Base-by-base conservation (phyloP, 202 grass and related monocot genomes). In the Dendrocalamus latiflorus region DNA sequence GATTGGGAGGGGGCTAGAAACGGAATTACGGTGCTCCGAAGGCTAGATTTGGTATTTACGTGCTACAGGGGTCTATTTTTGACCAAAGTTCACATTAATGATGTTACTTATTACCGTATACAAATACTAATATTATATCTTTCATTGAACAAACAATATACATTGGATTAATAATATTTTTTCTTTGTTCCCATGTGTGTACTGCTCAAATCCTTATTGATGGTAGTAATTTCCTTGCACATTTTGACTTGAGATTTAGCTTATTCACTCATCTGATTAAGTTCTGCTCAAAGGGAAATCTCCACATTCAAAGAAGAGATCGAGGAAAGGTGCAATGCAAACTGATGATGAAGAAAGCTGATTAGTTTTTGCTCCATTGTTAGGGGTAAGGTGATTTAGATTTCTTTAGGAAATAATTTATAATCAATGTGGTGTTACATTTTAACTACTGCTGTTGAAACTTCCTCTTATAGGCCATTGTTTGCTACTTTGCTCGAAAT, bases 331-430 rank as follows among this genome's bases (percentile, higher is more conserved):
- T 79, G 64, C 87, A 87, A 66, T 58, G 34, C 87, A 81, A 73
- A 86, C 75, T 77, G 93, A 95, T 38, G 93, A 95, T 84, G 93
- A 95, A 65, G 90, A 95, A 81, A 92, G 85, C 81, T 95, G 81
- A 95, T 72, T 65, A 43, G 42, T 72, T 85, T 74, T 34, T 84
- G 57, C 81, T 80, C 53, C 76, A 36, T 82, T 75, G 30, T 25
- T 15, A 44, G 41, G 76, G 80, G 81, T 87, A 85, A 74, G 85
- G 36, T 71, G 16, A 81, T 72, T 76, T 49, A 28, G 1, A 43
- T 72, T 73, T 57, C n/a, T n/a, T 74, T 34, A 66, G 7, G 25
- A 45, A 72, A 9, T 79, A 15, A 11, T 68, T 79, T 74, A n/a
- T 74, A 61, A 17, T 39, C 6, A 53, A 3, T 49, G 9, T 34